Base-by-base conservation (phyloP, 129 eudicot genomes). In the Calendula officinalis region DNA sequence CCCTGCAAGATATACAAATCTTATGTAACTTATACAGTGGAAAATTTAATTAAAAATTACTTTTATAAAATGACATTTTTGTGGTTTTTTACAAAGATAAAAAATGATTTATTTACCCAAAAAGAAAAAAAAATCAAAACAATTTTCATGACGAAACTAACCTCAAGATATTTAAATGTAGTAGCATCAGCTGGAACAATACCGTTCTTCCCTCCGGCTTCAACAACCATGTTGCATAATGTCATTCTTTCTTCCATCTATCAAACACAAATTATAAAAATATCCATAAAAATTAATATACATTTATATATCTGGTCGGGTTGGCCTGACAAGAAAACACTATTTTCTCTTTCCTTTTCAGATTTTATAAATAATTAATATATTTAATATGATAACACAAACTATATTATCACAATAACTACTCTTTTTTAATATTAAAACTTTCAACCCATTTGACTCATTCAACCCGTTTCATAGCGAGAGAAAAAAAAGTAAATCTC, bases 191-290 rank as follows among this genome's bases (percentile, higher is more conserved):
- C 97, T 49, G 97, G 97, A 37, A 94, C 85, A 47, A 94, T 80
- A 13, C 99, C 99, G 47, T 94, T 94, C 75, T 94, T 94, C 30
- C 99, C 99, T 4, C 99, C 99, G 74, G 99, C 99, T 78, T 94
- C 99, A 71, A 89, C 75, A 53, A 84, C 97, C 99, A 94, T 94
- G 83, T 83, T 94, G 97, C 99, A 94, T 68, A 94, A 83, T 62
- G 99, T 94, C 99, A 94, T 94, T 76, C 99, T 86, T 62, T 94
- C 99, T 80, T 94, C 99, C 99, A 94, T 94, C 99, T 94, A 49
- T 58, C 7, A 9, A 59, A 15, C 33, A 48, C 64, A 70, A 15
- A 60, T 32, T 41, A 60, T 12, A 4, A 8, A 16, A 49, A 15
- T 14, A 37, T 37, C 14, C 44, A 34, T 39, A 12, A 44, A 2